These are phyloP conservation scores for Cyclocybe cylindracea DNA, from an alignment of 768 basidiomycete species.

Conservation along the genomic window DNA sequence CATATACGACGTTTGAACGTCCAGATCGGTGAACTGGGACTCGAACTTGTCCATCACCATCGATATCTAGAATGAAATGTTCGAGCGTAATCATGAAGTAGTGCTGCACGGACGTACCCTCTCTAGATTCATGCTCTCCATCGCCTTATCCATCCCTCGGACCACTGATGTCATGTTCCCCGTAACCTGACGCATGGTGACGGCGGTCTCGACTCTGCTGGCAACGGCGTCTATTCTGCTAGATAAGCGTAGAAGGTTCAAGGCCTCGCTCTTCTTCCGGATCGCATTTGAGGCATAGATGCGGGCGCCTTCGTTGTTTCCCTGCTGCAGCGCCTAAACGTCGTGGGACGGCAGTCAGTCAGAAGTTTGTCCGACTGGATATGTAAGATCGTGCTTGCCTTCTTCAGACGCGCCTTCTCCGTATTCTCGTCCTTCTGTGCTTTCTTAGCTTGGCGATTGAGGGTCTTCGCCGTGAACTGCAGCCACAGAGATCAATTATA, in stretches of 20 bases:
- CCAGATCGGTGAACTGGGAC: slow-evolving; percentile 91
- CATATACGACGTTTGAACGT: slow-evolving; percentile 98
- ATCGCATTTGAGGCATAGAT: slow-evolving; percentile 99
- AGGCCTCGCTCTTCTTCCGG: slow-evolving; percentile 92
- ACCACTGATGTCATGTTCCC: slow-evolving; percentile 97
- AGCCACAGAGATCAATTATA: slow-evolving; percentile 7
- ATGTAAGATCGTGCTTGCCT: slow-evolving; percentile 48
- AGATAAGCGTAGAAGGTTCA: slow-evolving; percentile 88
- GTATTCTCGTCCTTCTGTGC: slow-evolving; percentile 92
- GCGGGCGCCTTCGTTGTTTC: slow-evolving; percentile 94
- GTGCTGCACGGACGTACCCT: slow-evolving; percentile 53
- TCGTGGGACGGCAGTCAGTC: neutral
- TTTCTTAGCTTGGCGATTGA: slow-evolving; percentile 94
- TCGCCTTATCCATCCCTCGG: slow-evolving; percentile 97
- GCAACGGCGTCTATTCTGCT: slow-evolving; percentile 97
- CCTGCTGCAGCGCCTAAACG: slow-evolving; percentile 87
- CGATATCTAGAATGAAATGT: slow-evolving; percentile 68
- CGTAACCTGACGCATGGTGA: slow-evolving; percentile 96
- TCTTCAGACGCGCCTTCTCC: slow-evolving; percentile 92
- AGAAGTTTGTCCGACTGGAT: neutral
- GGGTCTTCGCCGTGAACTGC: slow-evolving; percentile 97
- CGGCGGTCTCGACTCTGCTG: slow-evolving; percentile 95
- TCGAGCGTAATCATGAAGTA: neutral
- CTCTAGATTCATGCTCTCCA: slow-evolving; percentile 99
- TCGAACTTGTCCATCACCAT: slow-evolving; percentile 99